Conservation (phyloP, 495 filamentous ascomycete species). For the Penicillium parvum region DNA sequence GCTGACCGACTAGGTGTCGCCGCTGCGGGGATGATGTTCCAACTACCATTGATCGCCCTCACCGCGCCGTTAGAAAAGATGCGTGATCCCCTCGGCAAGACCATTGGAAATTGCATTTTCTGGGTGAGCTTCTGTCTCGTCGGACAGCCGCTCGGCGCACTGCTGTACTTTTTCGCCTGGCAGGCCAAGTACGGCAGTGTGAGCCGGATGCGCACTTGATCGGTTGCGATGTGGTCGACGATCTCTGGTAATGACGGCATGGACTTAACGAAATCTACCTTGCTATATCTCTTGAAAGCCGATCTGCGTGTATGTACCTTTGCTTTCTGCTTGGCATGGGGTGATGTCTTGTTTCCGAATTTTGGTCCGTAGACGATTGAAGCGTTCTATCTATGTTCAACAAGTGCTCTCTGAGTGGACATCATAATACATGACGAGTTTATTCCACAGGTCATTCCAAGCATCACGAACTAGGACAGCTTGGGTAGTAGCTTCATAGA, state of each 20-base stretch:
- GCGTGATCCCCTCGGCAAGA: constrained; percentile 63
- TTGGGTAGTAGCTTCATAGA: too few species aligned
- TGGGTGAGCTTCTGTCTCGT: constrained; percentile 93
- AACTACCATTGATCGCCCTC: constrained; percentile 80
- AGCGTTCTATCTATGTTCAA: too few species aligned
- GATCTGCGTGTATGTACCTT: too few species aligned
- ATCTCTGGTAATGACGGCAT: background rate
- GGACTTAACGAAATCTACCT: too few species aligned
- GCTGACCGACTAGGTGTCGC: constrained; percentile 64
- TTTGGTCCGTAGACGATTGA: background rate
- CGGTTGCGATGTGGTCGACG: background rate
- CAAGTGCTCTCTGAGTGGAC: too few species aligned
- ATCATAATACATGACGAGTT: too few species aligned
- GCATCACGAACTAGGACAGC: too few species aligned
- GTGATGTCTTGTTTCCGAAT: background rate
- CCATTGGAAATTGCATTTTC: constrained; percentile 88
- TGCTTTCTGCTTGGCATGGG: too few species aligned
- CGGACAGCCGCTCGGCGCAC: constrained; percentile 83
- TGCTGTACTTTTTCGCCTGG: constrained; percentile 97
- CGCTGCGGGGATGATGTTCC: constrained; percentile 88
- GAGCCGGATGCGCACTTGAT: constrained; percentile 31
- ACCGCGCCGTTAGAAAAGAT: constrained; percentile 76
- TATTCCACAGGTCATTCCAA: too few species aligned
- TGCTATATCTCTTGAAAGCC: too few species aligned
- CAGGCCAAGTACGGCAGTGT: constrained; percentile 92